Base-by-base conservation (phyloP, 129 eudicot species). In the Oenanthe sinensis region DNA sequence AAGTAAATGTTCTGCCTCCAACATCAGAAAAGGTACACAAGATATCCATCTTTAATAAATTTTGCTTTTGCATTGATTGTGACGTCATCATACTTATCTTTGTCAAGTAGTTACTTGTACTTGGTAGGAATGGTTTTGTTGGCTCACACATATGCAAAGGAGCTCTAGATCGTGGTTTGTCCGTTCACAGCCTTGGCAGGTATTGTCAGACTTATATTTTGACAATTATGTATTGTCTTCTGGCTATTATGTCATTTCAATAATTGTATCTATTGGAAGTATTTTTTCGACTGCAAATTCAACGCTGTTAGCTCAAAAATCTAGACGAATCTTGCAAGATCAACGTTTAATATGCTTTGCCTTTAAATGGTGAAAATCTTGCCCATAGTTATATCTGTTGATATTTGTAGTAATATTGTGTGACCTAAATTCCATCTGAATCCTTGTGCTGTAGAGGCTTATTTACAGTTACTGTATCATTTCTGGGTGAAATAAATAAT, bases 161-260 rank as follows among this genome's bases (percentile, higher is more conserved):
- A 85, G 99, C 97, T 75, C 72, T 91, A 75, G 84, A 86, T 55
- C 94, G 89, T 71, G 97, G 99, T 30, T 80, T 95, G 44, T 77
- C 88, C 4, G 99, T 95, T 80, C 91, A 89, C 44, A 95, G 99
- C 84, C 96, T 95, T 75, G 92, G 92, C 97, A 91, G 99, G 99
- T 95, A 88, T 71, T 17, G 12, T 5, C 19, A 0, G 24, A 17
- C 77, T 46, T 20, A 10, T 3, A 43, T 22, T 71, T 10, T 22
- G 36, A 22, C 20, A 42, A 10, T n/a, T 72, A 22, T 44, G 8
- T 43, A 1, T 42, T 43, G 10, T 22, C 44, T 72, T 72, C 36
- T 36, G 13, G 19, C 16, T 72, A 16, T n/a, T 10, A 22, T 44
- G 28, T 70, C 48, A 70, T 33, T 16, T 2, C 12, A 6, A 39